Conservation (phyloP, 1,284 basidiomycete species). For the Apiotrichum laibachii region DNA sequence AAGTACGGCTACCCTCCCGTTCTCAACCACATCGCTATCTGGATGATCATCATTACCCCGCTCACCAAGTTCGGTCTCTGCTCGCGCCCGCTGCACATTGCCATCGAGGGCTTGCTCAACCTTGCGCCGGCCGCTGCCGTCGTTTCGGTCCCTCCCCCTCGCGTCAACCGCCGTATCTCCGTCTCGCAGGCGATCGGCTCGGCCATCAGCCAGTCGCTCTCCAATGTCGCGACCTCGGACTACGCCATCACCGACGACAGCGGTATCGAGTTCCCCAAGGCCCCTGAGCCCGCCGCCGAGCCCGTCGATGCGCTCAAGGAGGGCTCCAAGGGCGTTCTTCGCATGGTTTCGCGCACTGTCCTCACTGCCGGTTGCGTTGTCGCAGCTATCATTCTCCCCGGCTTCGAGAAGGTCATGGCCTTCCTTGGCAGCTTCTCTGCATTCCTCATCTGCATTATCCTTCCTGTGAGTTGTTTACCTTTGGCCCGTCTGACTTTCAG, state of each 20-base stretch:
- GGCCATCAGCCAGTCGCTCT: conserved; percentile 13
- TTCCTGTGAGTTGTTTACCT: conserved; percentile 58
- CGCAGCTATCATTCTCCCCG: conserved; percentile 43
- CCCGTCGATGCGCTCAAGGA: conserved; percentile 7
- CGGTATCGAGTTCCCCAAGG: conserved; percentile 4
- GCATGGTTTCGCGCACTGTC: conserved; percentile 37
- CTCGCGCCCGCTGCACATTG: conserved; percentile 79
- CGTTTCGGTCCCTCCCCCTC: background rate
- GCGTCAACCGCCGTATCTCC: background rate
- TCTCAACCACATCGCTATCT: conserved; percentile 75
- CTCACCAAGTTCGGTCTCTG: conserved; percentile 85
- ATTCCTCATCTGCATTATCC: conserved; percentile 77
- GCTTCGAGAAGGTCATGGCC: conserved; percentile 73
- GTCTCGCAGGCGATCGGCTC: conserved; percentile 7
- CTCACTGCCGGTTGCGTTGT: conserved; percentile 37
- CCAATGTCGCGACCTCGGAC: conserved; percentile 16
- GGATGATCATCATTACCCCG: conserved; percentile 86
- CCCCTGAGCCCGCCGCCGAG: background rate
- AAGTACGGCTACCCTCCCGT: conserved; percentile 66
- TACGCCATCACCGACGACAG: conserved; percentile 10
- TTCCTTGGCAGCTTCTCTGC: conserved; percentile 84
- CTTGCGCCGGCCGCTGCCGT: conserved; percentile 53
- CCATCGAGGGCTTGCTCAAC: conserved; percentile 70
- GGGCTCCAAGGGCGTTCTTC: conserved; percentile 22
- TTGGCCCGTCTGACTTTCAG: conserved; percentile 14